Evolutionary conservation across 2,329 filamentous ascomycete genomes (phyloP), one percentile per base, ranked within the genome.

Genomic region (Fusarium penzigii): DNA sequence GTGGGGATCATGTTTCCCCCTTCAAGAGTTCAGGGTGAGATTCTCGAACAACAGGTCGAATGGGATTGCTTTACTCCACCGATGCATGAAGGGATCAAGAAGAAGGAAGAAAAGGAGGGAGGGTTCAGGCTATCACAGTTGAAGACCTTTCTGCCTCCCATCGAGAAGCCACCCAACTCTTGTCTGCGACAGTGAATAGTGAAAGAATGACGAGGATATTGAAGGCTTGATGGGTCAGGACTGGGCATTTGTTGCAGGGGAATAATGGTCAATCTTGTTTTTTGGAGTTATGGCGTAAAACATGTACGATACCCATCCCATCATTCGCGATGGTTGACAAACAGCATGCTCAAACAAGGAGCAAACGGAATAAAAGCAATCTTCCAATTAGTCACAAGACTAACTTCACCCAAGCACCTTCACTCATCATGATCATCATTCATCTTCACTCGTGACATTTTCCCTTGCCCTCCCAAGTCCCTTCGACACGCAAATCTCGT

Each of bases 401-500:
- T 7, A 25, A 4, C 20, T 25, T 25, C 20, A 25, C 20, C 7
- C 20, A 25, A n/a, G n/a, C 20, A 25, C 20, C 20, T 25, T 25
- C 20, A 25, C 20, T 25, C 20, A 25, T 25, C 20, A 25, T 25
- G 5, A 25, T 25, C 20, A 25, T 25, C 20, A 25, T 4, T 7
- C 20, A 25, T 25, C 20, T 25, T 25, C 13, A 36, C 32, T 40
- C 14, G 16, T 40, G 39, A n/a, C 5, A 5, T 6, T 40, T 40
- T 17, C 20, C 17, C 20, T 25, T 25, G 2, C 7, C 44, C 42
- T 59, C 52, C 65, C 67, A 73, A 2, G 55, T 67, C 2, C 56
- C 69, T 8, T 58, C 73, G 25, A 81, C 56, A 14, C 70, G 74
- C 64, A 86, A 59, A 58, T 79, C 75, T 54, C 78, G 77, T 20